These are phyloP conservation scores for Eucalyptus curtisii DNA, from an alignment of 345 rosid species.

Conservation along the genomic window DNA sequence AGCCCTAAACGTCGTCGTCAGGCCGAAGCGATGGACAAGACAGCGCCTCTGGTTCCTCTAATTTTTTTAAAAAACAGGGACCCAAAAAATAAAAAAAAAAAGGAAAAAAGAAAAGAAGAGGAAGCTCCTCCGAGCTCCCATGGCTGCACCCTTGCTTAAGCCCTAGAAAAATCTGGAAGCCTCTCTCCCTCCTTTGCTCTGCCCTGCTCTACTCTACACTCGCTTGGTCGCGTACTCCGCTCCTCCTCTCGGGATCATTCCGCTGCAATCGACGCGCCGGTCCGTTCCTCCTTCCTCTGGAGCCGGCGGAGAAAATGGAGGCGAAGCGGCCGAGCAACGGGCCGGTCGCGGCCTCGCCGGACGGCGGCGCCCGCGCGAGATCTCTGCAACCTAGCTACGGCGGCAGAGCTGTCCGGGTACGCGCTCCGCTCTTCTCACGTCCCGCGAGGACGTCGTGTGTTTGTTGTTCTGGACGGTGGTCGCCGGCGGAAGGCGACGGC, in stretches of 20 bases:
- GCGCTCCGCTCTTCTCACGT: neutral
- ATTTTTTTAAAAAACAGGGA: neutral
- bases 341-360: constrained; percentile 1
- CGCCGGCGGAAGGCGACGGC: neutral
- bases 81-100: neutral
- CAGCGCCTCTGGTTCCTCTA: neutral
- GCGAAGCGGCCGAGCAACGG: constrained; percentile 6
- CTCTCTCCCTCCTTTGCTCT: neutral
- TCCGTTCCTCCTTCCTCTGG: neutral
- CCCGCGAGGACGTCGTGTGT: neutral
- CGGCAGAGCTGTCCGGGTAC: constrained; percentile 39
- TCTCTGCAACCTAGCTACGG: constrained; percentile 22
- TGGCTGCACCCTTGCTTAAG: neutral
- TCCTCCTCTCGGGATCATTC: neutral
- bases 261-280: neutral
- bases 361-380: constrained; percentile 3
- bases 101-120: neutral
- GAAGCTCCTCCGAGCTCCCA: neutral
- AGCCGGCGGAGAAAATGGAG: constrained; percentile 9
- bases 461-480: neutral
- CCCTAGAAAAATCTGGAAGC: neutral
- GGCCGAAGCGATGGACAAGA: neutral
- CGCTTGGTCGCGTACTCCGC: neutral
- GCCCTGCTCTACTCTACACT: neutral
- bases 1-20: neutral